Evolutionary conservation across 1,284 basidiomycete species (phyloP).

Genomic region (Coriolopsis trogii): DNA sequence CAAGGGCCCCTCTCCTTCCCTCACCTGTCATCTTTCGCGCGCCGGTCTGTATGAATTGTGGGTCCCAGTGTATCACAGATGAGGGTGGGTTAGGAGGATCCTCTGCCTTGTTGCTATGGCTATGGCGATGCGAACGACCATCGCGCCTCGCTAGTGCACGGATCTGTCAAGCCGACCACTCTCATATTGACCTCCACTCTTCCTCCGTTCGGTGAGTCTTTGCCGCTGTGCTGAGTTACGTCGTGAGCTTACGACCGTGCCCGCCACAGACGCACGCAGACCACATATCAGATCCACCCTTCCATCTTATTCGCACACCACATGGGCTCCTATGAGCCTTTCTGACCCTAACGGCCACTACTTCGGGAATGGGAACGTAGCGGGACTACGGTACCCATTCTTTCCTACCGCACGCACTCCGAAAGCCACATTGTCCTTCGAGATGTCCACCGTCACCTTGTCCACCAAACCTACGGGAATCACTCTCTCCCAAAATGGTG

Average conservation of each 20-base stretch:
- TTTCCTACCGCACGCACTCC: constrained; percentile 54
- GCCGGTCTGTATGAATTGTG: too few relatives aligned
- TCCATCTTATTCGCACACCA: not conserved
- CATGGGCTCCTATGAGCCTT: too few relatives aligned
- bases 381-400: constrained; percentile 54
- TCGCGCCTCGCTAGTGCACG: not conserved
- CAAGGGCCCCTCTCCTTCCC: not conserved
- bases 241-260: not conserved
- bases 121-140: not conserved
- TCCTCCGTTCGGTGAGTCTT: not conserved
- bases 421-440: constrained; percentile 56
- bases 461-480: constrained; percentile 49
- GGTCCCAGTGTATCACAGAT: constrained; percentile 8
- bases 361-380: constrained; percentile 44
- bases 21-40: too few relatives aligned
- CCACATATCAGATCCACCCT: not conserved
- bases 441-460: constrained; percentile 43
- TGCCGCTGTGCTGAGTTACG: not conserved
- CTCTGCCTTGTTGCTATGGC: not conserved
- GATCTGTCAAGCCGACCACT: constrained; percentile 10
- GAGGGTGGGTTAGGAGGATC: not conserved
- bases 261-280: too few relatives aligned
- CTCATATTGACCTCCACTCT: not conserved
- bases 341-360: too few relatives aligned
- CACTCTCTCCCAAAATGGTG: constrained; percentile 50